Percentiles rank a stretch among this genome's conserved stretches.
phyloP scores from a whole-genome alignment of 2,329 filamentous ascomycete species.

The Trichoderma harzianum region DNA sequence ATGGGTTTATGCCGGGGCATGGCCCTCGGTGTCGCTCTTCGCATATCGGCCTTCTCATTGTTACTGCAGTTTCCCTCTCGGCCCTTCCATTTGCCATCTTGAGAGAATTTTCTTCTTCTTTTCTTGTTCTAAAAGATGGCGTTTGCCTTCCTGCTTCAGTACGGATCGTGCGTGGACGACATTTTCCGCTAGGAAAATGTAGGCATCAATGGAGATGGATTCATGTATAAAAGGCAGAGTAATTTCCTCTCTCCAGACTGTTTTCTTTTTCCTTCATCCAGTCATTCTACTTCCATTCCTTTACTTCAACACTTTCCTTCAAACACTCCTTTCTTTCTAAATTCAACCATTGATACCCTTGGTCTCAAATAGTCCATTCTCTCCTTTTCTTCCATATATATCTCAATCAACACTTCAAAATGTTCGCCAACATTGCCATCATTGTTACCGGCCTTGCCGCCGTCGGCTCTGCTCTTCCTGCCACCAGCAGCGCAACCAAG shows the following conservation, averaged over 20 bases:
- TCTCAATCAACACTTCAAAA: neutral
- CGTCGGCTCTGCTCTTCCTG: conserved; percentile 3
- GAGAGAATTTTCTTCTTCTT: neutral
- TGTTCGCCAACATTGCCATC: conserved; percentile 16
- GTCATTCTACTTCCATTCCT: neutral
- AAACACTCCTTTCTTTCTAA: conserved; percentile 3
- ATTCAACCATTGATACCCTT: neutral
- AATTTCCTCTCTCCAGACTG: neutral
- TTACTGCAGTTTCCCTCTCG: neutral
- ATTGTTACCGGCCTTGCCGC: conserved; percentile 13
- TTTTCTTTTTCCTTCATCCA: neutral
- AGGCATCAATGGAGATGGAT: neutral
- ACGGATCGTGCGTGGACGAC: neutral
- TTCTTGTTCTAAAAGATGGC: neutral
- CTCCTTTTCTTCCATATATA: neutral
- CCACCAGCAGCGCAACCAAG: neutral
- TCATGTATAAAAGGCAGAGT: neutral
- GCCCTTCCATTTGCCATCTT: neutral
- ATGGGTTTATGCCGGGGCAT: neutral
- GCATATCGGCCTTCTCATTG: neutral
- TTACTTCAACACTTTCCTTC: neutral
- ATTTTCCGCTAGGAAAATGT: neutral
- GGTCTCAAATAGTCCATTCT: neutral
- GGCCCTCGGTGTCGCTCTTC: neutral
- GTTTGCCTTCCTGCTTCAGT: conserved; percentile 2